Percentiles rank a stretch among this genome's conserved stretches.
Evolutionary conservation across 169 alveolate species (phyloP).

Genomic region (Babesia bigemina): DNA sequence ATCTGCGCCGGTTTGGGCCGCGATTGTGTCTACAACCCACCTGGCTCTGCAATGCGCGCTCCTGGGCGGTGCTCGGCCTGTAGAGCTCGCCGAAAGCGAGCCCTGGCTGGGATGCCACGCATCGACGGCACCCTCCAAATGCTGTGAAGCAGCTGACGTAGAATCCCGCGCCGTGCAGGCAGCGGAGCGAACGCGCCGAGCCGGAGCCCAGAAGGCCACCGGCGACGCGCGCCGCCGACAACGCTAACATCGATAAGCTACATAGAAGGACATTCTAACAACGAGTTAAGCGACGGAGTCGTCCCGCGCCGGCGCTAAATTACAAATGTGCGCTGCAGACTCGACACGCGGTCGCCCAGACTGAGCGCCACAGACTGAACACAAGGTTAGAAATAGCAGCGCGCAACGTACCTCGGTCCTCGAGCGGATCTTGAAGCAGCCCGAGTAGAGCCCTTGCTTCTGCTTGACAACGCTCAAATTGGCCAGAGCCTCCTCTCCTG

Average conservation of each 20-base stretch:
- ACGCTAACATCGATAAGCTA: conserved; percentile 4
- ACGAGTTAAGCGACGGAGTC: not conserved
- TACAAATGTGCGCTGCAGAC: conserved; percentile 36
- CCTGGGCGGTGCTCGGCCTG: conserved; percentile 39
- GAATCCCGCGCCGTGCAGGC: not conserved
- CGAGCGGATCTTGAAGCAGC: conserved; percentile 72
- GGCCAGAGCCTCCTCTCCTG: conserved; percentile 91
- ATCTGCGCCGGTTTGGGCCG: conserved; percentile 16
- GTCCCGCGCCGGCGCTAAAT: conserved; percentile 19
- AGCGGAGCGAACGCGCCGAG: not conserved
- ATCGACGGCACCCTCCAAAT: not conserved
- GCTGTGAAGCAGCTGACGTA: not conserved
- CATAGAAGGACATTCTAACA: conserved; percentile 6
- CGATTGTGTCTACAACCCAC: not conserved
- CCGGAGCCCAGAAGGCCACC: conserved; percentile 14
- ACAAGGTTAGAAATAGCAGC: not conserved
- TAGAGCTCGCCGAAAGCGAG: conserved; percentile 45
- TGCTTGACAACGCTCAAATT: conserved; percentile 82
- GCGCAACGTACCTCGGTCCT: conserved; percentile 66
- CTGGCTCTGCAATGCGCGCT: conserved; percentile 34
- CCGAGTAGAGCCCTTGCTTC: conserved; percentile 64
- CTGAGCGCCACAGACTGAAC: conserved; percentile 40
- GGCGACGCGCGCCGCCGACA: conserved; percentile 10
- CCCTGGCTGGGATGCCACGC: not conserved
- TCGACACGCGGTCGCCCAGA: conserved; percentile 55